A percentile compares a stretch with the other conserved stretches of the same genome.
Evolutionary conservation across 139 green algal genomes (phyloP).

Genomic region (Chlorella sp.): DNA sequence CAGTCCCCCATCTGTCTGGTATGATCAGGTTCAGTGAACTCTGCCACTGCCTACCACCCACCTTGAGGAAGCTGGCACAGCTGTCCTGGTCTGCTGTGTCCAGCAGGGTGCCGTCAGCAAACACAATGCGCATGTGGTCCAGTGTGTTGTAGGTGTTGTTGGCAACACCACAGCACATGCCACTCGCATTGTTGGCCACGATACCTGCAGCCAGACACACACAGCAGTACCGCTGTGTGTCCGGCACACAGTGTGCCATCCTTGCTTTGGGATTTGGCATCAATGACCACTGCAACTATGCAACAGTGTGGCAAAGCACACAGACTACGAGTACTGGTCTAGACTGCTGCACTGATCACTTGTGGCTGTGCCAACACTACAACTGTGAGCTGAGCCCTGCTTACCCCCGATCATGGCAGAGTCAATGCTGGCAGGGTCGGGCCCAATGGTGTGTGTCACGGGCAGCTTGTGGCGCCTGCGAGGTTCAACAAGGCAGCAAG

Average conservation of each 20-base stretch:
- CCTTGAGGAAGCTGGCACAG: constrained; percentile 69
- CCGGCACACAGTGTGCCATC: too few species aligned
- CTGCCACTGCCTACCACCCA: constrained; percentile 6
- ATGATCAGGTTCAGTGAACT: neutral
- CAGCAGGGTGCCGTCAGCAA: constrained; percentile 89
- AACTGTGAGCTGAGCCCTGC: too few species aligned
- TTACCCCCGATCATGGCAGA: constrained; percentile 77
- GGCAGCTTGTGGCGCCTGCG: constrained; percentile 60
- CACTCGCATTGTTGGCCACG: constrained; percentile 92
- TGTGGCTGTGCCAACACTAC: too few species aligned
- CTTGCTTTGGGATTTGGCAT: too few species aligned
- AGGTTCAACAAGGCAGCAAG: too few species aligned
- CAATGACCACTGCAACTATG: too few species aligned
- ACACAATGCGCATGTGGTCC: constrained; percentile 91
- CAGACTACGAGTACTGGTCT: too few species aligned
- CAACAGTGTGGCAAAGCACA: too few species aligned
- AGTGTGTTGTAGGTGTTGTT: constrained; percentile 95
- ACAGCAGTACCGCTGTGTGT: too few species aligned
- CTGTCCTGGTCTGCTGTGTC: constrained; percentile 78
- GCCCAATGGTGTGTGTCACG: constrained; percentile 96
- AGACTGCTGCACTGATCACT: too few species aligned
- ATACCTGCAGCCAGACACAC: too few species aligned
- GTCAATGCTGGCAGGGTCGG: constrained; percentile 93
- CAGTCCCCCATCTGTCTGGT: neutral
- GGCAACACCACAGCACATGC: constrained; percentile 95